A percentile compares a stretch with the other conserved stretches of the same genome.
These are phyloP conservation scores for Salvia miltiorrhiza DNA, from an alignment of 257 asterid genomes.

Conservation along the genomic window DNA sequence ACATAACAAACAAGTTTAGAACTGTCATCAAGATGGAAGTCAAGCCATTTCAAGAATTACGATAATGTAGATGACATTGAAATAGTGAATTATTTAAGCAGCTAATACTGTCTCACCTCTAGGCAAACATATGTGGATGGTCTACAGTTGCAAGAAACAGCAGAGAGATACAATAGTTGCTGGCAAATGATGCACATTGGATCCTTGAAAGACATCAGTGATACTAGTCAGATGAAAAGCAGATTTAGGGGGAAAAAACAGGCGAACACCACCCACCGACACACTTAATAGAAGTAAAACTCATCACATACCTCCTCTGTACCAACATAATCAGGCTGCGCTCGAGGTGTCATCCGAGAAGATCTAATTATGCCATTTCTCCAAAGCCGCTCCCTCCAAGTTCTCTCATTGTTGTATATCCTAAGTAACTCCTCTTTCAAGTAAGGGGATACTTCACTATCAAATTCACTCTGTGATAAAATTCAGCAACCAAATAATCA, in stretches of 20 bases:
- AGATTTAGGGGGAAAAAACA: neutral
- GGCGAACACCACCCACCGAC: neutral
- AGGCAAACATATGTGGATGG: slow-evolving; percentile 80
- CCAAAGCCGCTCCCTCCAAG: slow-evolving; percentile 87
- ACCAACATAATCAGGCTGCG: slow-evolving; percentile 69
- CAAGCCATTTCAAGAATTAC: neutral
- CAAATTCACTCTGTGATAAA: slow-evolving; percentile 59
- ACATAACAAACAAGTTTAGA: neutral
- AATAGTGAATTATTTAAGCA: slow-evolving; percentile 9
- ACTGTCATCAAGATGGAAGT: neutral
- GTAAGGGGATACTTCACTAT: slow-evolving; percentile 57
- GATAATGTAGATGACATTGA: neutral
- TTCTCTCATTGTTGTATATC: slow-evolving; percentile 59
- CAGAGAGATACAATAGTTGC: slow-evolving; percentile 80
- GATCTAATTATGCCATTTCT: slow-evolving; percentile 68
- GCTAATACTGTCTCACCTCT: slow-evolving; percentile 56
- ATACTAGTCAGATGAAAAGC: slow-evolving; percentile 22
- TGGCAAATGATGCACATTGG: slow-evolving; percentile 87
- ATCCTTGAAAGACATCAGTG: slow-evolving; percentile 55
- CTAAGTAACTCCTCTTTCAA: slow-evolving; percentile 66
- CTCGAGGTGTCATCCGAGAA: slow-evolving; percentile 64
- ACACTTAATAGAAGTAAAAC: neutral
- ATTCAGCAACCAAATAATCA: slow-evolving; percentile 18
- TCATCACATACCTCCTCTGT: slow-evolving; percentile 68
- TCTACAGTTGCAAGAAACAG: slow-evolving; percentile 84